Evolutionary conservation across 2,329 filamentous ascomycete genomes (phyloP), one percentile per base, ranked within the genome.

Genomic region (Microsporum audouinii): DNA sequence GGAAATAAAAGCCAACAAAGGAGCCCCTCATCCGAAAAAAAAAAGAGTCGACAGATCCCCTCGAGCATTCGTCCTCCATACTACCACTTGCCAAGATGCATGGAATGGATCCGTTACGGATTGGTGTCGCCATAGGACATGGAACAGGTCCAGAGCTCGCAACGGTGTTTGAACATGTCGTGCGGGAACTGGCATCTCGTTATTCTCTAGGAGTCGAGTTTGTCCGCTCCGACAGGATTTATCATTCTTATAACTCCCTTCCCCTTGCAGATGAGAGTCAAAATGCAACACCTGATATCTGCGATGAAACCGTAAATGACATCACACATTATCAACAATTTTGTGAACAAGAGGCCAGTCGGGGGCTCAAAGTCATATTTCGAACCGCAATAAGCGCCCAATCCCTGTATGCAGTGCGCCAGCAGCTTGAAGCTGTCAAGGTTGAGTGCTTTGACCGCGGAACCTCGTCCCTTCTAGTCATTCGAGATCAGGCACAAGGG

Each of bases 121-220:
- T 57, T 23, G 55, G 55, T 3, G 23, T 57, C 39, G 55, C 55
- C 5, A 39, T 57, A 23, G 55, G 55, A 12, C 33, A 57, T 27
- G 55, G 55, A 41, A 57, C 55, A n/a, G 55, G 55, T 17, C 55
- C 55, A 27, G 55, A 57, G 55, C 55, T 57, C 10, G 55, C 55
- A 23, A 33, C 17, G n/a, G 55, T 29, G 27, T 57, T 57, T 27
- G 55, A 57, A 12, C n/a, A 57, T 39, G 55, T 57, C n/a, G 6
- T 39, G 55, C 55, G 10, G 23, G 29, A 57, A 33, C 23, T 57
- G 38, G 55, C 55, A 23, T 57, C 55, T 39, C 55, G 55, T 41
- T 41, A 57, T 29, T 57, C 55, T 39, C 23, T 57, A 7, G 10
- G 14, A 8, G n/a, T 57, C 23, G 55, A 57, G 23, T 57, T 57